Percentiles rank a stretch among this genome's conserved stretches.
Conservation (phyloP, 176 grass and related monocot genomes). For the Zoysia pacifica region DNA sequence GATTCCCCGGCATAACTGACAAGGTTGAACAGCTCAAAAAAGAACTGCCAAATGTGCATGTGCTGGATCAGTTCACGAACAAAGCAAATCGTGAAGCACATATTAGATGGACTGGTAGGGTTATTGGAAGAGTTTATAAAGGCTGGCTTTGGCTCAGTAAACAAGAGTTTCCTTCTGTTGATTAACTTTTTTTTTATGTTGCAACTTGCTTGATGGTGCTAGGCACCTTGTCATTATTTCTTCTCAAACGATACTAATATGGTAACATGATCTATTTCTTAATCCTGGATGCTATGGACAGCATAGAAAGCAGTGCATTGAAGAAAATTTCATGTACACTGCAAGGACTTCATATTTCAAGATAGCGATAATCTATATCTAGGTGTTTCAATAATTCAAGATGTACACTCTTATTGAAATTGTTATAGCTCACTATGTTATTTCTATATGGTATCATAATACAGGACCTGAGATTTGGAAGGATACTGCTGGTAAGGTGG, state of each 20-base stretch:
- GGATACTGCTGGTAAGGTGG: slow-evolving; percentile 60
- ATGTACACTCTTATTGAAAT: background rate
- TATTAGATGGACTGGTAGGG: slow-evolving; percentile 61
- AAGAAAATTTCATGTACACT: background rate
- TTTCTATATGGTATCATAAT: background rate
- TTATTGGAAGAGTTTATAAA: background rate
- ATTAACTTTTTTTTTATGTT: background rate
- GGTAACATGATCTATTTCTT: background rate
- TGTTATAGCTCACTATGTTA: background rate
- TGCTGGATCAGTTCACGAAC: slow-evolving; percentile 65
- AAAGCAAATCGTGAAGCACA: slow-evolving; percentile 70
- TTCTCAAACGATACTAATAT: background rate
- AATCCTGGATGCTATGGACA: background rate
- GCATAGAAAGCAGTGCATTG: background rate
- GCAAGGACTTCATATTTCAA: background rate
- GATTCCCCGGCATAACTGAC: slow-evolving; percentile 43
- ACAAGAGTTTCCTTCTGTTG: background rate
- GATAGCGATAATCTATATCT: background rate
- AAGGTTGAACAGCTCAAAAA: slow-evolving; percentile 64
- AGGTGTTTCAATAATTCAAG: background rate
- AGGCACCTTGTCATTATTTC: background rate
- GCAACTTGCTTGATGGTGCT: background rate
- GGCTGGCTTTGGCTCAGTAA: background rate
- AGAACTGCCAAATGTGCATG: slow-evolving; percentile 59
- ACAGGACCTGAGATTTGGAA: slow-evolving; percentile 73